phyloP scores from a whole-genome alignment of 1,139 yeast genomes.

The Nakaseomyces bracarensis region DNA sequence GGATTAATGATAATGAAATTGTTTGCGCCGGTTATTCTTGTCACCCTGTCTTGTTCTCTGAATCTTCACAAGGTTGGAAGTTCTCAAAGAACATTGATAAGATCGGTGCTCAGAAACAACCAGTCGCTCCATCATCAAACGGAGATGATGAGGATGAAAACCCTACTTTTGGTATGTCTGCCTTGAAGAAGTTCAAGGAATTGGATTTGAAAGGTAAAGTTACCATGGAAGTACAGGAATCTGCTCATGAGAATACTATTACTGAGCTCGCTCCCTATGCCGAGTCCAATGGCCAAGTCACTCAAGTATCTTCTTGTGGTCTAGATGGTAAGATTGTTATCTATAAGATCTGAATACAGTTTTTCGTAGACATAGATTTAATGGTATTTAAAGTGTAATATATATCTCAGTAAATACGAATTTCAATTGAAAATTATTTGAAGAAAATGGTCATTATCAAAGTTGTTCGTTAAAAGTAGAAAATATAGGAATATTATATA shows the following conservation, averaged over 20 bases:
- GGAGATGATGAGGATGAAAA: conserved; percentile 50
- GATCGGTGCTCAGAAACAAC: conserved; percentile 30
- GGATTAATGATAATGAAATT: conserved; percentile 55
- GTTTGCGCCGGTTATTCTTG: conserved; percentile 92
- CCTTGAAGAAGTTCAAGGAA: conserved; percentile 91
- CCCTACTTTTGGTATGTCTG: conserved; percentile 59
- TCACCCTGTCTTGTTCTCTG: conserved; percentile 79
- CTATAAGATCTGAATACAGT: conserved; percentile 33
- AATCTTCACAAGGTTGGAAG: conserved; percentile 60
- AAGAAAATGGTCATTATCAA: no score
- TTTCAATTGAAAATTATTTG: background rate
- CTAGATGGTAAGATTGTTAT: conserved; percentile 87
- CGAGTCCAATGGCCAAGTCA: conserved; percentile 36
- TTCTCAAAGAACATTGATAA: conserved; percentile 60
- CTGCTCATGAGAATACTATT: conserved; percentile 90
- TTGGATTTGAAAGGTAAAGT: conserved; percentile 88
- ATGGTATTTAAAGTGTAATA: no score
- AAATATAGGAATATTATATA: background rate
- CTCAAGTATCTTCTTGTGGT: conserved; percentile 63
- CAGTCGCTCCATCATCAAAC: conserved; percentile 35
- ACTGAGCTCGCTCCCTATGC: conserved; percentile 47
- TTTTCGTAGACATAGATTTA: no score
- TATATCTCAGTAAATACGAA: background rate
- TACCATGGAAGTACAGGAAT: conserved; percentile 45
- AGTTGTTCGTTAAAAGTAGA: no score